Conservation (phyloP, 2,329 filamentous ascomycete species). For the Escovopsis sp. region DNA sequence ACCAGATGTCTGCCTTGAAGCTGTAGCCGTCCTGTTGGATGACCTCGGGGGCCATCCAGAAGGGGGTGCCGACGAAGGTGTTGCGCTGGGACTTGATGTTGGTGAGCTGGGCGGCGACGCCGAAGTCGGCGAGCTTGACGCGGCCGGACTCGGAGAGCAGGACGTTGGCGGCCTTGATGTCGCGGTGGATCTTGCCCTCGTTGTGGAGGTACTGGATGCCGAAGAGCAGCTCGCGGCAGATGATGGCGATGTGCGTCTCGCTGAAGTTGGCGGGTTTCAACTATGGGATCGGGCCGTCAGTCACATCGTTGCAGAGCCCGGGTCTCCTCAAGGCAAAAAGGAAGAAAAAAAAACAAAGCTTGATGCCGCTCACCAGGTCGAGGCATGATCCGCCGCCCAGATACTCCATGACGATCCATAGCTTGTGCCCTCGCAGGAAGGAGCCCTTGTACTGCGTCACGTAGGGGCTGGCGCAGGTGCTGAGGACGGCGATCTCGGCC, state of each 20-base stretch:
- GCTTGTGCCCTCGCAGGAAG: constrained; percentile 86
- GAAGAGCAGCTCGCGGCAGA: constrained; percentile 78
- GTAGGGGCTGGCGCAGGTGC: constrained; percentile 84
- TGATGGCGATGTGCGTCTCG: constrained; percentile 83
- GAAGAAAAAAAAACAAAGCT: no score
- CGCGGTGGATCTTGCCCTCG: constrained; percentile 90
- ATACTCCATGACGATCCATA: constrained; percentile 99
- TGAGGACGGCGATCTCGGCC: constrained; percentile 87
- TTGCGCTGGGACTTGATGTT: constrained; percentile 97
- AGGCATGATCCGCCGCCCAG: constrained; percentile 89
- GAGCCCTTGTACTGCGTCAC: constrained; percentile 95
- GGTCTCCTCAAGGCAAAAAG: no score
- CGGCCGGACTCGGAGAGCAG: constrained; percentile 81
- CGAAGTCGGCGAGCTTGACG: constrained; percentile 94
- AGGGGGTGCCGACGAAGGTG: constrained; percentile 93
- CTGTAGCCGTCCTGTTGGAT: constrained; percentile 74
- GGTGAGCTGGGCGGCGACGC: constrained; percentile 87
- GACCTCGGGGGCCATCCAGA: constrained; percentile 94
- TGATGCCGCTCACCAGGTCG: constrained; percentile 51
- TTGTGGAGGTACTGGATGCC: constrained; percentile 87
- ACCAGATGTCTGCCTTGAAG: constrained; percentile 91
- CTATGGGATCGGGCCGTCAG: no score
- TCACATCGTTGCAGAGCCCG: no score
- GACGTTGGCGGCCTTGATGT: constrained; percentile 93
- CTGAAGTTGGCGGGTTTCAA: constrained; percentile 80